Conservation (phyloP, 306 rosid genomes). For the Trifolium subterraneum region DNA sequence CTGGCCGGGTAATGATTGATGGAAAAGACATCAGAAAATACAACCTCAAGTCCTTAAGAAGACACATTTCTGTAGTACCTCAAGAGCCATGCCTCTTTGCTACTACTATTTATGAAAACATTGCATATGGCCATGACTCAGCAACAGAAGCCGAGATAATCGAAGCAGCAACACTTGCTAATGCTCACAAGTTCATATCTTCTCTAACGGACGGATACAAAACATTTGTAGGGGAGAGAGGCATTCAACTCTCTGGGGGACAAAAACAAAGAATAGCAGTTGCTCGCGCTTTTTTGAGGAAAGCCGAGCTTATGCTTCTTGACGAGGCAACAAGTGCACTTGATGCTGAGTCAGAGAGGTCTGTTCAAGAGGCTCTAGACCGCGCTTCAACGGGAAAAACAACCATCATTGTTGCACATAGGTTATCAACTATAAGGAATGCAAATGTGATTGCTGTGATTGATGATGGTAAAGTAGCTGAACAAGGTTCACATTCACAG, state of each 20-base stretch:
- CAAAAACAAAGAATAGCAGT: constrained; percentile 94
- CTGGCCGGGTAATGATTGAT: constrained; percentile 85
- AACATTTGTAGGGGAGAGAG: constrained; percentile 95
- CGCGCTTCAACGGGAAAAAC: constrained; percentile 87
- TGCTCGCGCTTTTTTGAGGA: constrained; percentile 88
- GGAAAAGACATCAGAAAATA: constrained; percentile 93
- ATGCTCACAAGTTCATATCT: constrained; percentile 91
- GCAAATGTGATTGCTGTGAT: constrained; percentile 89
- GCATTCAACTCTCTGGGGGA: constrained; percentile 92
- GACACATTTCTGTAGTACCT: constrained; percentile 90
- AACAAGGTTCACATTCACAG: constrained; percentile 98
- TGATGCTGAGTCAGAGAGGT: constrained; percentile 94
- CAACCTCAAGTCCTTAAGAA: constrained; percentile 90
- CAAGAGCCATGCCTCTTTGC: constrained; percentile 97
- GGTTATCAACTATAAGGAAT: constrained; percentile 83
- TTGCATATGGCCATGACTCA: constrained; percentile 92
- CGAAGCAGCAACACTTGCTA: constrained; percentile 91
- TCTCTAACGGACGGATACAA: constrained; percentile 84
- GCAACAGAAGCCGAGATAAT: constrained; percentile 89
- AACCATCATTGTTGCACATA: constrained; percentile 91
- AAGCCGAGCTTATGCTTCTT: constrained; percentile 89
- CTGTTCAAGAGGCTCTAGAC: constrained; percentile 94
- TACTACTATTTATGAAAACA: constrained; percentile 81
- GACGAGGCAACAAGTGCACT: constrained; percentile 99
- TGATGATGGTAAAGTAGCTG: constrained; percentile 97